phyloP scores from a whole-genome alignment of 805 yeast species.

The Wickerhamiella hasegawae region DNA sequence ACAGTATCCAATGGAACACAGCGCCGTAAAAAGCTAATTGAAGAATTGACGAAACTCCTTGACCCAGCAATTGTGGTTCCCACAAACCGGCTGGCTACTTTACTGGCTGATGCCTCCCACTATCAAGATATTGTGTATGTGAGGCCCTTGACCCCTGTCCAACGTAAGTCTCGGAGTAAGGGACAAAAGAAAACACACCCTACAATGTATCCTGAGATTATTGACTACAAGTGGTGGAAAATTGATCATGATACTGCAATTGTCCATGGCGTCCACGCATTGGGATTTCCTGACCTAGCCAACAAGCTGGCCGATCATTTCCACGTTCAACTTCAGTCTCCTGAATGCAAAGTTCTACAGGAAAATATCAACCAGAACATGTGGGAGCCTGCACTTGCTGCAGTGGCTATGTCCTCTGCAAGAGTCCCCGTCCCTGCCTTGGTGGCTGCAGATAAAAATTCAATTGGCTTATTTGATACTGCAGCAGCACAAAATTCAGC shows the following conservation, averaged over 20 bases:
- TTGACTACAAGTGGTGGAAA: background rate
- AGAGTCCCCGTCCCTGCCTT: conserved; percentile 15
- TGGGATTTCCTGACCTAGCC: conserved; percentile 31
- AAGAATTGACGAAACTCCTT: too few relatives aligned
- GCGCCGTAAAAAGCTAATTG: too few relatives aligned
- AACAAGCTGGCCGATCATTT: conserved; percentile 26
- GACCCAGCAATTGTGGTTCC: too few relatives aligned
- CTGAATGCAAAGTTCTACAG: conserved; percentile 27
- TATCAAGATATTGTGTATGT: too few relatives aligned
- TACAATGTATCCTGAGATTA: background rate
- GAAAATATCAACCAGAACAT: conserved; percentile 26
- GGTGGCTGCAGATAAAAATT: conserved; percentile 11
- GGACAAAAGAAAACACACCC: too few relatives aligned
- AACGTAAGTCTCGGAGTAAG: background rate
- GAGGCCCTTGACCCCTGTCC: too few relatives aligned
- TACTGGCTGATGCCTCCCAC: too few relatives aligned
- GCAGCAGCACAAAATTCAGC: conserved; percentile 24
- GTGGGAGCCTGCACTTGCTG: conserved; percentile 25
- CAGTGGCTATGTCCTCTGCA: background rate
- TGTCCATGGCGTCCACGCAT: conserved; percentile 33
- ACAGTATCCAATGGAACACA: too few relatives aligned
- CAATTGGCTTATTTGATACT: conserved; percentile 9
- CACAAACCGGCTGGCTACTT: too few relatives aligned
- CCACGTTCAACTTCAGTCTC: conserved; percentile 24
- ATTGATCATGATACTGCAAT: conserved; percentile 17